phyloP scores from a whole-genome alignment of 2,329 filamentous ascomycete genomes.

The Clonostachys chloroleuca region DNA sequence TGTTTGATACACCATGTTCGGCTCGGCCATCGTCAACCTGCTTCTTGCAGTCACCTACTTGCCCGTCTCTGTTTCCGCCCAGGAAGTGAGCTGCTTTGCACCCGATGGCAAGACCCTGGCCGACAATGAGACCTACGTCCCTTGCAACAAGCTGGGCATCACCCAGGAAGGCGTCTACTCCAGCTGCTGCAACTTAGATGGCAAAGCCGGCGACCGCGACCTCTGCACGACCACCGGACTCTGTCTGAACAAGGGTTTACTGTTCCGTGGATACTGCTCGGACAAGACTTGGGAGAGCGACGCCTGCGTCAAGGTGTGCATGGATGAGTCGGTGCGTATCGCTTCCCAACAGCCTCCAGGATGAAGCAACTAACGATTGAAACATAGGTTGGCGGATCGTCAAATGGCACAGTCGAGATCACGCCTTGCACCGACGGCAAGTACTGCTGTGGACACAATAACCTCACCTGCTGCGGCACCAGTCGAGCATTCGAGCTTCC shows the following conservation, averaged over 20 bases:
- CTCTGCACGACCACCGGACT: conserved; percentile 18
- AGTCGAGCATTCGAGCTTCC: conserved; percentile 10
- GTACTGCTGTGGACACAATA: conserved; percentile 21
- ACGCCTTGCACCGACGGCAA: conserved; percentile 17
- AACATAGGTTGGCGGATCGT: conserved; percentile 11
- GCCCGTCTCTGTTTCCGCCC: not conserved
- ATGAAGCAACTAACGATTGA: not conserved
- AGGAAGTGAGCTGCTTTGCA: conserved; percentile 13
- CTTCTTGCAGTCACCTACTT: not conserved
- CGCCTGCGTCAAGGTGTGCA: conserved; percentile 20
- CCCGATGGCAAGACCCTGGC: conserved; percentile 17
- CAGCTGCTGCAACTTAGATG: conserved; percentile 20
- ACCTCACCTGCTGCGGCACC: conserved; percentile 20
- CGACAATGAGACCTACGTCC: conserved; percentile 17
- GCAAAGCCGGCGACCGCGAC: conserved; percentile 11
- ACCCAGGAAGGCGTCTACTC: conserved; percentile 17
- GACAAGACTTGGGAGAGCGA: conserved; percentile 20
- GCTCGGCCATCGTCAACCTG: not conserved
- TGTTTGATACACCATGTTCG: not conserved
- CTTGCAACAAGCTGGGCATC: conserved; percentile 24
- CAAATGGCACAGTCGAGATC: conserved; percentile 14
- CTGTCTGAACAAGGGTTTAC: conserved; percentile 13
- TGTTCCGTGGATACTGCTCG: conserved; percentile 20
- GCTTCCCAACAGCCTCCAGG: no score
- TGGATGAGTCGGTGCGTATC: conserved; percentile 4